A percentile compares a stretch with the other conserved stretches of the same genome.
These are phyloP conservation scores for Puccinia coronata DNA, from an alignment of 1,284 basidiomycete species.

Conservation along the genomic window DNA sequence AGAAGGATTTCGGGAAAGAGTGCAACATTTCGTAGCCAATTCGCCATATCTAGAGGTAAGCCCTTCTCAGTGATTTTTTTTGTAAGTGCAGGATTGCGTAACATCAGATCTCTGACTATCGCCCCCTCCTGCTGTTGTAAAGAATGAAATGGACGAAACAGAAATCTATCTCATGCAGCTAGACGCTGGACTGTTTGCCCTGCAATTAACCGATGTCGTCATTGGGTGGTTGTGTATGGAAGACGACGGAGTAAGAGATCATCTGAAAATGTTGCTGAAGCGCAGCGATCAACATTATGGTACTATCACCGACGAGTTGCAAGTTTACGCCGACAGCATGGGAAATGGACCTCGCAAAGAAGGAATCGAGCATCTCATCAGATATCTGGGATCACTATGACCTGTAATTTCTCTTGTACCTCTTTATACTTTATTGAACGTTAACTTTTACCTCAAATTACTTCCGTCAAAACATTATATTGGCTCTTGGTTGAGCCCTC, in stretches of 20 bases:
- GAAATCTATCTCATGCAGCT: conserved; percentile 78
- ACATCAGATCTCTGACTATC: neutral
- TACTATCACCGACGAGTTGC: conserved; percentile 69
- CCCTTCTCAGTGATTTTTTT: neutral
- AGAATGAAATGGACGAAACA: conserved; percentile 71
- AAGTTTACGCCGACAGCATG: conserved; percentile 71
- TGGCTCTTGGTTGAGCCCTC: too few relatives aligned
- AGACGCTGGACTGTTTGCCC: conserved; percentile 80
- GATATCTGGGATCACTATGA: conserved; percentile 32
- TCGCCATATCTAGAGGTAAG: conserved; percentile 69
- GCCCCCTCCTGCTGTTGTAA: conserved; percentile 64
- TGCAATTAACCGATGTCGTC: conserved; percentile 90
- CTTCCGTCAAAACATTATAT: too few relatives aligned
- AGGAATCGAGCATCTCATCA: conserved; percentile 24
- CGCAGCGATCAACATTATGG: conserved; percentile 70
- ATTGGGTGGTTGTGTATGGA: conserved; percentile 96
- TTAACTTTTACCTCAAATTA: conserved; percentile 3
- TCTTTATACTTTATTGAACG: conserved; percentile 9
- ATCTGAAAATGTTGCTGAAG: conserved; percentile 72
- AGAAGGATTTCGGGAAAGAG: conserved; percentile 67
- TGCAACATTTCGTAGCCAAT: conserved; percentile 67
- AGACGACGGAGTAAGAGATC: conserved; percentile 84
- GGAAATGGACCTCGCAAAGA: conserved; percentile 63
- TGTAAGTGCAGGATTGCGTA: neutral
- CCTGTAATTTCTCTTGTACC: neutral